A percentile compares a stretch with the other conserved stretches of the same genome.
phyloP scores from a whole-genome alignment of 352 stramenopile genomes.

The Phytophthora pini region DNA sequence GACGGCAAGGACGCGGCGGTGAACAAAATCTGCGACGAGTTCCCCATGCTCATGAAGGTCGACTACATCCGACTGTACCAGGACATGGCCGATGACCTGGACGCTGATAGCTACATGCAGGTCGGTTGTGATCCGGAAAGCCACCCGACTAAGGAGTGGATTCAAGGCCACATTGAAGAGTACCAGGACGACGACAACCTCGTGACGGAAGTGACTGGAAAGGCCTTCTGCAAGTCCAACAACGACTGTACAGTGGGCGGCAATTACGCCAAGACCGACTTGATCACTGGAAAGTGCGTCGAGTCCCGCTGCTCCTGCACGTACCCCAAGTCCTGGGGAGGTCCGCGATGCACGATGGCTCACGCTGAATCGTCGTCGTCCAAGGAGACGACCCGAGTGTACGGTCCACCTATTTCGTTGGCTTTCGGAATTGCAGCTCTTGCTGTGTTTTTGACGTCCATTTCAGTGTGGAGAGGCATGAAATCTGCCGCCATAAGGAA shows the following conservation, averaged over 20 bases:
- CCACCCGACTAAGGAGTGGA: constrained; percentile 54
- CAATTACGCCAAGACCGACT: constrained; percentile 32
- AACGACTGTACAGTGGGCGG: constrained; percentile 51
- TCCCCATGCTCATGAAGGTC: constrained; percentile 75
- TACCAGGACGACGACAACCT: constrained; percentile 58
- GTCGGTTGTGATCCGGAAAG: constrained; percentile 46
- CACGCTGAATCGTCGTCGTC: constrained; percentile 26
- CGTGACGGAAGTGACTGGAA: constrained; percentile 40
- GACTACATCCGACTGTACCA: constrained; percentile 92
- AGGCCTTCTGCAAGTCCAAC: constrained; percentile 49
- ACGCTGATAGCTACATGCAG: constrained; percentile 45
- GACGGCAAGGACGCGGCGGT: constrained; percentile 44
- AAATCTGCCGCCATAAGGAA: constrained; percentile 27
- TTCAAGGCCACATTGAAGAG: constrained; percentile 47
- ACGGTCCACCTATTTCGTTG: constrained; percentile 41
- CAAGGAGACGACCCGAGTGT: constrained; percentile 35
- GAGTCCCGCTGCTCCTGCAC: constrained; percentile 55
- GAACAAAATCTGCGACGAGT: constrained; percentile 59
- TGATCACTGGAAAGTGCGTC: constrained; percentile 53
- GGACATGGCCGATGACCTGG: constrained; percentile 39
- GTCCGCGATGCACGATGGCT: constrained; percentile 63
- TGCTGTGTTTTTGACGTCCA: constrained; percentile 35
- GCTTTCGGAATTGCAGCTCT: constrained; percentile 26
- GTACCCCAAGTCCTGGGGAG: constrained; percentile 50
- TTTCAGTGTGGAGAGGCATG: constrained; percentile 38